Evolutionary conservation across 108 stramenopile genomes (phyloP).

Genomic region (Nitzschia sp.): DNA sequence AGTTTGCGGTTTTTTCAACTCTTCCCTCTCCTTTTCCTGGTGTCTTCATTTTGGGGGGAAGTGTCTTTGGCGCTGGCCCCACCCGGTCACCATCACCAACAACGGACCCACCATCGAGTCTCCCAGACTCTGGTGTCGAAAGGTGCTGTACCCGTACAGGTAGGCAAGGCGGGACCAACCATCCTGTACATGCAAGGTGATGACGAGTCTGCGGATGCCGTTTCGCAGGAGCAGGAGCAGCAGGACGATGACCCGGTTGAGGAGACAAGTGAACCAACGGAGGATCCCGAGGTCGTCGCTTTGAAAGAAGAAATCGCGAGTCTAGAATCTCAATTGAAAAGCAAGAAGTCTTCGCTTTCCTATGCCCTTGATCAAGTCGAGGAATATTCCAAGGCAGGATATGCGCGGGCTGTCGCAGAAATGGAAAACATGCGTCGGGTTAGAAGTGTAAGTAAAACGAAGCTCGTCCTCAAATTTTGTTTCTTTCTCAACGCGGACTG

Average conservation of each 20-base stretch:
- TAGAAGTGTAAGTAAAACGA: slow-evolving; percentile 48
- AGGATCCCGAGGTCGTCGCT: slow-evolving; percentile 56
- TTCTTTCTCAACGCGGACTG: not conserved
- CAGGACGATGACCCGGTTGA: slow-evolving; percentile 9
- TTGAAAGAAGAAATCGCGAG: slow-evolving; percentile 66
- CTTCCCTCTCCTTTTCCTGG: too few relatives aligned
- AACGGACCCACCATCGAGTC: too few relatives aligned
- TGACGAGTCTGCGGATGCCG: not conserved
- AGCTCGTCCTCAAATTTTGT: not conserved
- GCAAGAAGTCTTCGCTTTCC: slow-evolving; percentile 45
- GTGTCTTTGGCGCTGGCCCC: too few relatives aligned
- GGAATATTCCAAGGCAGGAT: slow-evolving; percentile 72
- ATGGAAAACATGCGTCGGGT: slow-evolving; percentile 77
- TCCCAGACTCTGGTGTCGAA: not conserved
- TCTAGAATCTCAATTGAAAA: slow-evolving; percentile 59
- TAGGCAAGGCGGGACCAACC: too few relatives aligned
- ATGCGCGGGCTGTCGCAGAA: slow-evolving; percentile 77
- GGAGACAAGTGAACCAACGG: slow-evolving; percentile 17
- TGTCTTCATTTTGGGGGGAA: too few relatives aligned
- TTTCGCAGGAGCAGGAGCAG: slow-evolving; percentile 3
- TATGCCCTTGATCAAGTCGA: slow-evolving; percentile 52
- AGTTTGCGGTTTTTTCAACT: too few relatives aligned
- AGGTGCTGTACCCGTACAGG: not conserved
- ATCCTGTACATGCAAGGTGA: not conserved
- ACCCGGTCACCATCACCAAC: too few relatives aligned